These are phyloP conservation scores for Canariomyces notabilis DNA, from an alignment of 2,329 filamentous ascomycete genomes.

Conservation along the genomic window DNA sequence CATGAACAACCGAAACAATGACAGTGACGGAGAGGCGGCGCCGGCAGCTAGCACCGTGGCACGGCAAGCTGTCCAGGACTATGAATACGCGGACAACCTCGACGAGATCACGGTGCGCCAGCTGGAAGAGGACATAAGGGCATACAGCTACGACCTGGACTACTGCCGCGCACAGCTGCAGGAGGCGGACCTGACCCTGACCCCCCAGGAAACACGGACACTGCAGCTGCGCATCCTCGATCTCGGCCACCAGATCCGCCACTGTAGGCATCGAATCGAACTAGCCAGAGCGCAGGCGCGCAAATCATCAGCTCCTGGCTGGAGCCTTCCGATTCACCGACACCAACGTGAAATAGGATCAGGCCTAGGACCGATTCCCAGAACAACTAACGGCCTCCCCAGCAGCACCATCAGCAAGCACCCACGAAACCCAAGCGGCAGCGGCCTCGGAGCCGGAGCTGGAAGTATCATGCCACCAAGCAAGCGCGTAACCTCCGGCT, in stretches of 20 bases:
- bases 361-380: too few species aligned
- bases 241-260: conserved; percentile 40
- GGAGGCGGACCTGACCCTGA: conserved; percentile 34
- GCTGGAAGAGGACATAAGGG: conserved; percentile 38
- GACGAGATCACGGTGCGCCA: conserved; percentile 33
- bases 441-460: background rate
- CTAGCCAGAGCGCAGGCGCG: conserved; percentile 32
- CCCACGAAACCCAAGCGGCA: too few species aligned
- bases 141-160: conserved; percentile 40
- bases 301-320: conserved; percentile 11
- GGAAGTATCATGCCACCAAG: background rate
- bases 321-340: background rate
- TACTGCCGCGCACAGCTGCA: conserved; percentile 36
- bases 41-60: background rate
- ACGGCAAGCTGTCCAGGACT: conserved; percentile 2
- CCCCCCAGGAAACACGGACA: conserved; percentile 37
- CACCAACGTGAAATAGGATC: too few species aligned
- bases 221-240: conserved; percentile 41
- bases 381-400: too few species aligned
- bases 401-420: too few species aligned
- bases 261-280: conserved; percentile 38
- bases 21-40: background rate
- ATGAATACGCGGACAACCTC: conserved; percentile 19
- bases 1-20: background rate
- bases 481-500: background rate